phyloP scores from a whole-genome alignment of 139 green algal genomes.

The Mychonastes homosphaera region DNA sequence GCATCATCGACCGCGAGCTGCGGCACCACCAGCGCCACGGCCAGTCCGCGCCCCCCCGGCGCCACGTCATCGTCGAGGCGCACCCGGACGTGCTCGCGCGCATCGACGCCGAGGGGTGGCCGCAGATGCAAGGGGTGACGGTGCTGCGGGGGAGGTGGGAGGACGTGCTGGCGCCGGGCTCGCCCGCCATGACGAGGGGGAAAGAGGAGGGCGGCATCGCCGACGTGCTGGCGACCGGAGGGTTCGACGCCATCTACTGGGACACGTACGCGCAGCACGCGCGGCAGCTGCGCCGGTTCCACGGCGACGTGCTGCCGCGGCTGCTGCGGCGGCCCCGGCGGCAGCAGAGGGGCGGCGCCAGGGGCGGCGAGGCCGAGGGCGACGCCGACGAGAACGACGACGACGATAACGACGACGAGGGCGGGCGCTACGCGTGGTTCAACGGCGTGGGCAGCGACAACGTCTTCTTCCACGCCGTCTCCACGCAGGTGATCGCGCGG shows the following conservation, averaged over 20 bases:
- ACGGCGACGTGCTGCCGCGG: slow-evolving; percentile 50
- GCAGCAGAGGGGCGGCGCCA: slow-evolving; percentile 37
- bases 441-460: slow-evolving; percentile 80
- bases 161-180: slow-evolving; percentile 56
- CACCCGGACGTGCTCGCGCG: slow-evolving; percentile 77
- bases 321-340: slow-evolving; percentile 50
- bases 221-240: slow-evolving; percentile 28
- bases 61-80: slow-evolving; percentile 91
- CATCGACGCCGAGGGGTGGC: slow-evolving; percentile 71
- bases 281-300: slow-evolving; percentile 59
- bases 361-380: slow-evolving; percentile 56
- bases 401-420: slow-evolving; percentile 59
- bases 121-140: slow-evolving; percentile 51
- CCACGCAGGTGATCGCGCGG: slow-evolving; percentile 38
- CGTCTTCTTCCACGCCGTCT: slow-evolving; percentile 84
- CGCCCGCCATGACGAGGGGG: no score
- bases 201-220: no score
- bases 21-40: slow-evolving; percentile 17
- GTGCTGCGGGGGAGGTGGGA: slow-evolving; percentile 88
- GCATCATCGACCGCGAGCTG: slow-evolving; percentile 75
- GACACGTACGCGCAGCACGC: slow-evolving; percentile 93
- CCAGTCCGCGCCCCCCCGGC: neutral
- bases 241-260: slow-evolving; percentile 90
- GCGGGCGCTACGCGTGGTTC: slow-evolving; percentile 91
- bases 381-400: slow-evolving; percentile 95